These are phyloP conservation scores for Gyromitra esculenta DNA, from an alignment of 2,329 filamentous ascomycete species.

Conservation along the genomic window DNA sequence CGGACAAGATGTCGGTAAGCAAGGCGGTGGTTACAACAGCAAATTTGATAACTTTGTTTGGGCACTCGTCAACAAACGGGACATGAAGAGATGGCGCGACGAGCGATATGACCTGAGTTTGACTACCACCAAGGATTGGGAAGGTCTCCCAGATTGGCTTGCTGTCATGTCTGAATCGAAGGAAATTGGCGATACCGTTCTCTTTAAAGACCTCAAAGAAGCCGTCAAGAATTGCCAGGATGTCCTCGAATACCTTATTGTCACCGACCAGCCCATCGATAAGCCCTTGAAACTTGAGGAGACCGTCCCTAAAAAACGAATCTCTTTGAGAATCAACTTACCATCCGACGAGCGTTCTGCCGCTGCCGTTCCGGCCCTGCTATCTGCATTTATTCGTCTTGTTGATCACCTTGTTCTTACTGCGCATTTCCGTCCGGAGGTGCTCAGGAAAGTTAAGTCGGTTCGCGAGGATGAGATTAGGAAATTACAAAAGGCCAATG, in stretches of 20 bases:
- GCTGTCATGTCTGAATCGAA: slow-evolving; percentile 97
- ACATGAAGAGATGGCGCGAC: slow-evolving; percentile 88
- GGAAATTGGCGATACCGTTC: slow-evolving; percentile 86
- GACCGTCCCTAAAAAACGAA: slow-evolving; percentile 82
- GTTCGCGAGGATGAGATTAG: slow-evolving; percentile 82
- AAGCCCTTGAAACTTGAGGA: slow-evolving; percentile 86
- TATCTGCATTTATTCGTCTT: slow-evolving; percentile 75
- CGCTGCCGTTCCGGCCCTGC: slow-evolving; percentile 64
- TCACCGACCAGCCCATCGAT: slow-evolving; percentile 88
- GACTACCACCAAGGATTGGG: slow-evolving; percentile 89
- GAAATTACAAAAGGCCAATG: slow-evolving; percentile 80
- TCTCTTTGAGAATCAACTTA: slow-evolving; percentile 78
- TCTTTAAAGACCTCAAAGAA: slow-evolving; percentile 86
- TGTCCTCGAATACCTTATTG: slow-evolving; percentile 83
- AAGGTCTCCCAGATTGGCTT: slow-evolving; percentile 87
- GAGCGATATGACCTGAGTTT: slow-evolving; percentile 94
- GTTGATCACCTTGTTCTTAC: slow-evolving; percentile 79
- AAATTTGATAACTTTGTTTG: slow-evolving; percentile 91
- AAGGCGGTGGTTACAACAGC: slow-evolving; percentile 64
- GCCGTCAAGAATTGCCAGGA: slow-evolving; percentile 67
- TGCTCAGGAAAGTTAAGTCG: slow-evolving; percentile 81
- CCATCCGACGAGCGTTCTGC: slow-evolving; percentile 34
- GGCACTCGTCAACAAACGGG: slow-evolving; percentile 92
- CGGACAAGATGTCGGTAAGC: slow-evolving; percentile 76
- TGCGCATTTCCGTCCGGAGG: slow-evolving; percentile 90